Percentiles rank a stretch among this genome's conserved stretches.
Conservation (phyloP, 139 green algal genomes). For the Closterium sp. region DNA sequence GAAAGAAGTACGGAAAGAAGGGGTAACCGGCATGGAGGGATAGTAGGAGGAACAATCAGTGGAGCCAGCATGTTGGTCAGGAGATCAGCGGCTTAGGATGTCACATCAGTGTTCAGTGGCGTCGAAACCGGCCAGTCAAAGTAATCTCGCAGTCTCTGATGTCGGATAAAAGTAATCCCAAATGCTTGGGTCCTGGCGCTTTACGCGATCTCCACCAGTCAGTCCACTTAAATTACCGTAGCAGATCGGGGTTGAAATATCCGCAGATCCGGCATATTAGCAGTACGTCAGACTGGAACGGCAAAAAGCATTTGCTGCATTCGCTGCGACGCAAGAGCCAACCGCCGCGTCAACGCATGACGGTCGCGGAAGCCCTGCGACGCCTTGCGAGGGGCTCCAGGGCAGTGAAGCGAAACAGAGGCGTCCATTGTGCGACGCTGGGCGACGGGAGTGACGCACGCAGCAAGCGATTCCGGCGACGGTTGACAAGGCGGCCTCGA, state of each 20-base stretch:
- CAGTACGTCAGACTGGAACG: neutral
- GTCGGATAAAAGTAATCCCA: no score
- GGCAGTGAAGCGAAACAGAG: neutral
- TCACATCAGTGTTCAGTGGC: neutral
- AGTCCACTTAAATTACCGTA: neutral
- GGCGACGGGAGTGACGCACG: neutral
- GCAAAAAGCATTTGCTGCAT: neutral
- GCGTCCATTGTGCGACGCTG: neutral
- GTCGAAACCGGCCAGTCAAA: neutral
- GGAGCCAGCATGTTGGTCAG: neutral
- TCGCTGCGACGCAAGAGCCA: neutral
- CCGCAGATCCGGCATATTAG: neutral
- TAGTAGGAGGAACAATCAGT: neutral
- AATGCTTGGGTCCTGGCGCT: neutral
- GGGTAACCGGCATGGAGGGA: neutral
- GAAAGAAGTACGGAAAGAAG: neutral
- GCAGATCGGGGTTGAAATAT: neutral
- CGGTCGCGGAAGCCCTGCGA: neutral
- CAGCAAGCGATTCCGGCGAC: neutral
- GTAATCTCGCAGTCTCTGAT: neutral
- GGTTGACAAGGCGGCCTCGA: neutral
- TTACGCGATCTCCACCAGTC: neutral
- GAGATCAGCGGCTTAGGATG: neutral
- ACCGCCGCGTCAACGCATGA: neutral
- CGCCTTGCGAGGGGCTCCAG: neutral